Evolutionary conservation across 345 rosid genomes (phyloP).

Genomic region (Salix viminalis): DNA sequence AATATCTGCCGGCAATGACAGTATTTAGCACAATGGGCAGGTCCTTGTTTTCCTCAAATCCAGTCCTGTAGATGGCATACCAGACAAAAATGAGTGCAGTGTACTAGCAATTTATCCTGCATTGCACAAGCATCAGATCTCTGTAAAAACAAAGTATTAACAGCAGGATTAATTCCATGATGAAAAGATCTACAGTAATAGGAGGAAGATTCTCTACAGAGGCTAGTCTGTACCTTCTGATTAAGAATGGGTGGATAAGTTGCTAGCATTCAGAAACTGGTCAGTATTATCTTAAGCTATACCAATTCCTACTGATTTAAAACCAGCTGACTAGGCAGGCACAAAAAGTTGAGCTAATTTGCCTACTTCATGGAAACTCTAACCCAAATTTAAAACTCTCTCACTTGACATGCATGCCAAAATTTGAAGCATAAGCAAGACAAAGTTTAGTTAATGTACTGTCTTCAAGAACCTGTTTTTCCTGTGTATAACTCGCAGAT

Average conservation of each 20-base stretch:
- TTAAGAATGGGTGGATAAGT: background rate
- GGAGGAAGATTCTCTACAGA: background rate
- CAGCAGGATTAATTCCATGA: background rate
- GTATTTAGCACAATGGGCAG: constrained; percentile 65
- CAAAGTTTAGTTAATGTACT: background rate
- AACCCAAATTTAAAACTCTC: background rate
- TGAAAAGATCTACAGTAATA: background rate
- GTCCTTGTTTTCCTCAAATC: constrained; percentile 88
- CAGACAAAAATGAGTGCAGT: constrained; percentile 13
- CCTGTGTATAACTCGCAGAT: constrained; percentile 81
- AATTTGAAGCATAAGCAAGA: background rate
- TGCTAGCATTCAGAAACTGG: background rate
- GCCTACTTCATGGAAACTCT: background rate
- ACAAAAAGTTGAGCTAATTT: background rate
- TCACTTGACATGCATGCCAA: background rate
- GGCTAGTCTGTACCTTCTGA: background rate
- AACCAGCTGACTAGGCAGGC: background rate
- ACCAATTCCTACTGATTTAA: background rate
- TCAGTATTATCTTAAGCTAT: background rate
- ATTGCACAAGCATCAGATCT: constrained; percentile 10
- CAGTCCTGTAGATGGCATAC: constrained; percentile 61
- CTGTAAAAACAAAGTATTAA: constrained; percentile 5
- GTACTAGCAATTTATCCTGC: constrained; percentile 14
- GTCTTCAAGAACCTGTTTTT: constrained; percentile 59
- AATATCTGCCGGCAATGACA: constrained; percentile 80